Conservation (phyloP, 805 yeast genomes). For the Wickerhamia fluorescens region DNA sequence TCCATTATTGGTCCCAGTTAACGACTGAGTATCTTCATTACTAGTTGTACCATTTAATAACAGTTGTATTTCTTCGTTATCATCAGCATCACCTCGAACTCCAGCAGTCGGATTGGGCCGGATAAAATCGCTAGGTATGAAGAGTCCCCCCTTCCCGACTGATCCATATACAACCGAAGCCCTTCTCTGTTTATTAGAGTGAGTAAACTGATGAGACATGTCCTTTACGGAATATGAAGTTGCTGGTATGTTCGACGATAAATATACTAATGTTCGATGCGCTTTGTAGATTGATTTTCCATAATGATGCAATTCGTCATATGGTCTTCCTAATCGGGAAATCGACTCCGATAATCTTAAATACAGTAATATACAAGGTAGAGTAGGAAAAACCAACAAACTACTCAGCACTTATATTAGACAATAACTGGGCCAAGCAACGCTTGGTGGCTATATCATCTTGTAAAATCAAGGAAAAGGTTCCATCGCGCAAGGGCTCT, state of each 20-base stretch:
- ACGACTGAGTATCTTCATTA: conserved; percentile 5
- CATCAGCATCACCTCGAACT: conserved; percentile 9
- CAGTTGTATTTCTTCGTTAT: conserved; percentile 5
- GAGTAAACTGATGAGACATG: conserved; percentile 24
- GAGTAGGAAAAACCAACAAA: not conserved
- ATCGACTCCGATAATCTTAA: too few relatives aligned
- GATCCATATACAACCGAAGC: conserved; percentile 49
- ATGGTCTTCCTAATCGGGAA: too few relatives aligned
- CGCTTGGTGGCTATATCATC: conserved; percentile 87
- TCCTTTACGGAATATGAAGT: too few relatives aligned
- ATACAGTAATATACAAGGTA: conserved; percentile 1
- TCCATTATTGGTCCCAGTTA: too few relatives aligned
- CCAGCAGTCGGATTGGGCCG: conserved; percentile 6
- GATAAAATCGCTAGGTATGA: conserved; percentile 44
- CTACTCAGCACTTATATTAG: conserved; percentile 40
- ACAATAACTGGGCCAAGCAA: conserved; percentile 75
- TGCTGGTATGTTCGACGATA: too few relatives aligned
- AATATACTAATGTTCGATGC: too few relatives aligned
- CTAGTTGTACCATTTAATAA: not conserved
- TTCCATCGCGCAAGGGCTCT: conserved; percentile 78
- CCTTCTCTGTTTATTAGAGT: conserved; percentile 41
- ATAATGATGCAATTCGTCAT: too few relatives aligned
- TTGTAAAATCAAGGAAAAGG: conserved; percentile 68
- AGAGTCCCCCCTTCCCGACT: conserved; percentile 45
- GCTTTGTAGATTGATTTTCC: too few relatives aligned